Base-by-base conservation (phyloP, 2,329 filamentous ascomycete species). In the Torrubiellomyces zombiae region DNA sequence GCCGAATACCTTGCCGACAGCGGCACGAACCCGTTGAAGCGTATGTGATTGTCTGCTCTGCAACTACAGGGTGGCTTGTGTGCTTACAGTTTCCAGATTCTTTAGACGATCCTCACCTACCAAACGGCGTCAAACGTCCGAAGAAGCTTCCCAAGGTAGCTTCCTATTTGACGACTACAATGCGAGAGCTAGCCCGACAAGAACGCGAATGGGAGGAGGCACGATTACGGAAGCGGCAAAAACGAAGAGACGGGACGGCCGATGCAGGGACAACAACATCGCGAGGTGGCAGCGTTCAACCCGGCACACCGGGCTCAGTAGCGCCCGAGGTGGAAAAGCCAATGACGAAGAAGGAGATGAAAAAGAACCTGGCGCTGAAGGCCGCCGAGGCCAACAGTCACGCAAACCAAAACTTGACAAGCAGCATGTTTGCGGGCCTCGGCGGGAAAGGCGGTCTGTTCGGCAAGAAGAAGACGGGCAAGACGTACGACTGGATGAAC, bases 281-380 rank as follows among this genome's bases (percentile, higher is more conserved):
- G 10, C 59, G 70, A 35, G 40, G 65, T 14, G 61, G 67, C 9
- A 67, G 67, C 14, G 56, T 62, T 9, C 67, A 67, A 10, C 60
- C 68, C 8, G 63, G 63, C 3, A 75, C 69, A 1, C 68, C 74
- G 3, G 69, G 67, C 5, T 58, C 67, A 2, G 60, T 67, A 20
- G 69, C 74, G 1, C 65, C 73, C 1, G 74, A 77, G 27, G 45
- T 57, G 2, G 62, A 68, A 35, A 86, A 83, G 47, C 63, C 71
- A 4, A 63, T 80, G 25, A 78, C 76, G 4, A 94, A 94, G 60
- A 94, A 94, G 54, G 83, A 93, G 47, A 63, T 60, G 32, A 70
- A 76, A 44, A 81, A 75, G 48, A 77, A 74, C 34, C 64, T 76
- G 36, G 67, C 72, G n/a, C 75, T 81, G 31, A 80, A 78, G 38